Percentiles rank a stretch among this genome's conserved stretches.
Evolutionary conservation across 352 stramenopile species (phyloP).

Genomic region (Thalassiosira delicatula): DNA sequence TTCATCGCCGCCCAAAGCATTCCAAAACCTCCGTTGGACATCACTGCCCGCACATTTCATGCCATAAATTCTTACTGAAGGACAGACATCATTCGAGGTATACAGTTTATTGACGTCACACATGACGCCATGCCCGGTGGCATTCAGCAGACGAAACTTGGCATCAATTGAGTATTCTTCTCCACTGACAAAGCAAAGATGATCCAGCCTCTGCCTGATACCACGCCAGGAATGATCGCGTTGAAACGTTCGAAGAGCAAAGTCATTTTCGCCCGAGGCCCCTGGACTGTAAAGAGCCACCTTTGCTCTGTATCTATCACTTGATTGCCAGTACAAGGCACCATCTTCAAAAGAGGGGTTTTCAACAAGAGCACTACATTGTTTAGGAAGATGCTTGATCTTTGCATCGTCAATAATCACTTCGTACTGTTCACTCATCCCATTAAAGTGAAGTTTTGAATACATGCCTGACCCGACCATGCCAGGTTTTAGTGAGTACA

Average conservation of each 20-base stretch:
- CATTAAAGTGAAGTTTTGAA: constrained; percentile 60
- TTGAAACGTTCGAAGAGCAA: constrained; percentile 52
- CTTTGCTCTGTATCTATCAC: constrained; percentile 41
- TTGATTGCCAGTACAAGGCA: constrained; percentile 45
- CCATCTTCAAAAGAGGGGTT: constrained; percentile 56
- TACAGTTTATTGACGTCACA: constrained; percentile 55
- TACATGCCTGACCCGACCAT: constrained; percentile 32
- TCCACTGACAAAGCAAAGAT: constrained; percentile 51
- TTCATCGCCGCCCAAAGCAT: constrained; percentile 31
- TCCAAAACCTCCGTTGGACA: constrained; percentile 62
- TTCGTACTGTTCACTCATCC: constrained; percentile 20
- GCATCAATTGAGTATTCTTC: constrained; percentile 56
- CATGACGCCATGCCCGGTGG: constrained; percentile 36
- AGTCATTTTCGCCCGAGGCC: constrained; percentile 41
- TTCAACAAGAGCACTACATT: constrained; percentile 53
- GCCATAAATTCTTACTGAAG: constrained; percentile 54
- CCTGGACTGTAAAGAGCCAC: constrained; percentile 39
- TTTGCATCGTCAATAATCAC: constrained; percentile 60
- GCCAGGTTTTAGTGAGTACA: constrained; percentile 42
- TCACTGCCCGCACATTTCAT: constrained; percentile 28
- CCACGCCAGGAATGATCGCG: constrained; percentile 50
- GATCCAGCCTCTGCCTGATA: constrained; percentile 51
- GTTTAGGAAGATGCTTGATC: constrained; percentile 32
- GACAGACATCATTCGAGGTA: constrained; percentile 38
- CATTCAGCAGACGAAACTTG: constrained; percentile 63